A percentile compares a stretch with the other conserved stretches of the same genome.
These are phyloP conservation scores for Tylopilus plumbeoviolaceoides DNA, from an alignment of 768 basidiomycete genomes.

Conservation along the genomic window DNA sequence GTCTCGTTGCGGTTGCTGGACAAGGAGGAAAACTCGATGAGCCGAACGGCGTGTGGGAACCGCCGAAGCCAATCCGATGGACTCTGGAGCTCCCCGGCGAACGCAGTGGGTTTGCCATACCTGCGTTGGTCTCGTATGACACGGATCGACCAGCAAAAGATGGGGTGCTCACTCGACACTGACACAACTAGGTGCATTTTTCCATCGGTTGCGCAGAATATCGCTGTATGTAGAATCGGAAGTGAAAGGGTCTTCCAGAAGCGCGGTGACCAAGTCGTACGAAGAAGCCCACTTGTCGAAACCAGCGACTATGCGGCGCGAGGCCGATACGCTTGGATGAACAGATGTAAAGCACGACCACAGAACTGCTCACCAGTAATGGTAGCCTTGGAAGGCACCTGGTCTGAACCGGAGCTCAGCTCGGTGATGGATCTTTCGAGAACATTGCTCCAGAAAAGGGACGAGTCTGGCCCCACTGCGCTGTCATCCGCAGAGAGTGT, in stretches of 20 bases:
- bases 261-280: slow-evolving; percentile 59
- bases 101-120: slow-evolving; percentile 21
- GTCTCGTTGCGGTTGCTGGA: slow-evolving; percentile 12
- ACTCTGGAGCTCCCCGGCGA: slow-evolving; percentile 32
- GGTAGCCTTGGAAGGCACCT: slow-evolving; percentile 36
- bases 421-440: slow-evolving; percentile 32
- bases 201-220: slow-evolving; percentile 50
- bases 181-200: slow-evolving; percentile 22
- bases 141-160: background rate
- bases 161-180: slow-evolving; percentile 24
- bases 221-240: slow-evolving; percentile 45
- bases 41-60: slow-evolving; percentile 47
- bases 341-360: background rate
- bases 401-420: slow-evolving; percentile 31
- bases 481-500: slow-evolving; percentile 30
- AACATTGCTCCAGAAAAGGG: slow-evolving; percentile 45
- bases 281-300: slow-evolving; percentile 51
- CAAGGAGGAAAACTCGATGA: slow-evolving; percentile 37
- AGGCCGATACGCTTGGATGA: background rate
- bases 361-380: slow-evolving; percentile 42
- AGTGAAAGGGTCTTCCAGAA: slow-evolving; percentile 67
- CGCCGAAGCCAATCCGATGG: slow-evolving; percentile 54
- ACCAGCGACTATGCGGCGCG: slow-evolving; percentile 46
- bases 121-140: slow-evolving; percentile 8
- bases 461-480: slow-evolving; percentile 27